Conservation (phyloP, 352 stramenopile species). For the Phytophthora chlamydospora region DNA sequence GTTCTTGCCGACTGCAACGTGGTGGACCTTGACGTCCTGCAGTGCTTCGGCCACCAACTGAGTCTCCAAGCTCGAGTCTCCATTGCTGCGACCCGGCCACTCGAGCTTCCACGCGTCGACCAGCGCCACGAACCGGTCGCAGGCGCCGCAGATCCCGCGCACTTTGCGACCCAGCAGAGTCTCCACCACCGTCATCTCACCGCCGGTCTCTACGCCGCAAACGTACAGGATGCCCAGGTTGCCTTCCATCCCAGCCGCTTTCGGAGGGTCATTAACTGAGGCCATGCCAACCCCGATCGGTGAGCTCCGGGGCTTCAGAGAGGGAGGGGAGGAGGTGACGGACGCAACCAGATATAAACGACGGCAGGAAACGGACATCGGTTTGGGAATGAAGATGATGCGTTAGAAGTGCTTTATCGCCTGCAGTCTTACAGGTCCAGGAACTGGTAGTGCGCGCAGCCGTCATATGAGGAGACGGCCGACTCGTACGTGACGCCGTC, state of each 20-base stretch:
- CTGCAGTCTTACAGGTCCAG: constrained; percentile 31
- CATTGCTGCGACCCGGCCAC: constrained; percentile 34
- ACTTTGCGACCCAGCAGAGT: constrained; percentile 54
- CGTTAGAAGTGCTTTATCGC: constrained; percentile 1
- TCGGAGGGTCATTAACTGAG: constrained; percentile 1
- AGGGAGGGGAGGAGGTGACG: too few species aligned
- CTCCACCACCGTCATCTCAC: constrained; percentile 32
- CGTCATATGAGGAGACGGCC: constrained; percentile 41
- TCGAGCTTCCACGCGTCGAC: constrained; percentile 61
- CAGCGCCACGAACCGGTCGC: constrained; percentile 55
- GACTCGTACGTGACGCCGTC: constrained; percentile 62
- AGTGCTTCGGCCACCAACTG: constrained; percentile 41
- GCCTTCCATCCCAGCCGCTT: constrained; percentile 33
- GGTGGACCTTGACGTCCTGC: constrained; percentile 57
- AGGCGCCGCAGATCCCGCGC: constrained; percentile 54
- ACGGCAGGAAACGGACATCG: neutral
- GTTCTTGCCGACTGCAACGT: constrained; percentile 57
- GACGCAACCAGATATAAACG: too few species aligned
- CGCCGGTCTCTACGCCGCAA: constrained; percentile 46
- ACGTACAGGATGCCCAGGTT: constrained; percentile 57
- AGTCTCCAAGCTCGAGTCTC: constrained; percentile 29
- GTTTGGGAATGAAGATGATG: neutral
- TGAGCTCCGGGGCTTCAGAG: too few species aligned
- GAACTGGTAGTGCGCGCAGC: constrained; percentile 48
- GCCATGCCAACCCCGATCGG: neutral